Conservation (phyloP, 2,329 filamentous ascomycete species). For the Metarhizium humberi region DNA sequence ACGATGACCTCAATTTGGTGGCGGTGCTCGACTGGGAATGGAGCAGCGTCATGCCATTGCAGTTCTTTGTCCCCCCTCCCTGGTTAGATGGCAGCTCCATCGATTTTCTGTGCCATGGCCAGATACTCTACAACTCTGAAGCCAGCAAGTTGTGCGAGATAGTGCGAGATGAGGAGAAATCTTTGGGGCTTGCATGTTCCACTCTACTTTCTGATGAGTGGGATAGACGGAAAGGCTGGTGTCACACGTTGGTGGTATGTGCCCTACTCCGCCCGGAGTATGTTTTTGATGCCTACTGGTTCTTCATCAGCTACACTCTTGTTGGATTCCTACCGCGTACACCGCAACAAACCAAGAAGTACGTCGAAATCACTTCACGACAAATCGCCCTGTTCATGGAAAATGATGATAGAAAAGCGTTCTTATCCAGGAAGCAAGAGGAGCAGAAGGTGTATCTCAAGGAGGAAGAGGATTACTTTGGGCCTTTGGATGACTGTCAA, state of each 20-base stretch:
- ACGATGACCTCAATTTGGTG: conserved; percentile 8
- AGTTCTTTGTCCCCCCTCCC: conserved; percentile 10
- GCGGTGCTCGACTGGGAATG: conserved; percentile 13
- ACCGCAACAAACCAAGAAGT: too few species aligned
- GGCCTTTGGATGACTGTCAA: too few species aligned
- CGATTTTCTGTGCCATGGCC: neutral
- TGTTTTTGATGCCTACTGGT: neutral
- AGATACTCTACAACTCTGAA: too few species aligned
- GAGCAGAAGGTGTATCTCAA: too few species aligned
- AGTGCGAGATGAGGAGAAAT: too few species aligned
- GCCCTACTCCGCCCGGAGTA: neutral
- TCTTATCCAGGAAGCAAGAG: too few species aligned
- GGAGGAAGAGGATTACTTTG: too few species aligned
- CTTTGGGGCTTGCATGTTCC: neutral
- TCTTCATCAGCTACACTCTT: neutral
- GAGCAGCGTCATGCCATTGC: conserved; percentile 12
- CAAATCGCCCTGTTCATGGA: too few species aligned
- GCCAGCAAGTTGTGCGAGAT: too few species aligned
- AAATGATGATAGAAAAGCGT: too few species aligned
- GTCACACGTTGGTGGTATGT: neutral
- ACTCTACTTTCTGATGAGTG: neutral
- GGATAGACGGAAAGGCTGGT: neutral
- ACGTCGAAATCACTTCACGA: too few species aligned
- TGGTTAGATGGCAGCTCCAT: conserved; percentile 1
- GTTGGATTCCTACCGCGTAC: neutral